Evolutionary conservation across 2,329 filamentous ascomycete species (phyloP).

Genomic region (Xylaria sp.): DNA sequence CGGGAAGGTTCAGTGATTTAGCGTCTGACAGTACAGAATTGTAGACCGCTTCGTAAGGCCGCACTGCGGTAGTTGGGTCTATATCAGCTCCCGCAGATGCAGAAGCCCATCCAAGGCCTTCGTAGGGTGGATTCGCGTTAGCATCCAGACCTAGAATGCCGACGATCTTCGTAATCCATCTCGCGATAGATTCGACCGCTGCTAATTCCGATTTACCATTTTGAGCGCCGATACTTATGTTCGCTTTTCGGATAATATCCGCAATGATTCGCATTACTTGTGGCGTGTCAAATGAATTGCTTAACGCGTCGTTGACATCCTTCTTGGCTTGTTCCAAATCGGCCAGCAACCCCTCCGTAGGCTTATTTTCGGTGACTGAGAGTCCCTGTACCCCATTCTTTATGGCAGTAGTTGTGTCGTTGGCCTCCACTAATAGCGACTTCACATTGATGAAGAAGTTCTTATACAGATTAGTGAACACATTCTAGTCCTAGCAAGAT

Average conservation of each 20-base stretch:
- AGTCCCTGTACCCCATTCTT: constrained; percentile 52
- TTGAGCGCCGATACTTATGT: constrained; percentile 66
- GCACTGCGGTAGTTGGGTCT: constrained; percentile 59
- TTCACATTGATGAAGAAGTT: constrained; percentile 70
- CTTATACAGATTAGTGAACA: constrained; percentile 50
- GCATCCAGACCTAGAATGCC: constrained; percentile 85
- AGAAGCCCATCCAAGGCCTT: constrained; percentile 67
- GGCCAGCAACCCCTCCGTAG: constrained; percentile 49
- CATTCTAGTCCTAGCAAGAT: background rate
- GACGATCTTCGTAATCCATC: constrained; percentile 85
- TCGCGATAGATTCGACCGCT: constrained; percentile 68
- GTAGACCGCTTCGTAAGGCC: constrained; percentile 61
- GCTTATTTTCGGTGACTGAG: constrained; percentile 51
- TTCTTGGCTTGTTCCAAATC: constrained; percentile 65
- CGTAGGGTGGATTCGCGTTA: constrained; percentile 64
- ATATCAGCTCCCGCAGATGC: constrained; percentile 52
- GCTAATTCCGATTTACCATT: constrained; percentile 58
- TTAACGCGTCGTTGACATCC: constrained; percentile 69
- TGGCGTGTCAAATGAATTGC: constrained; percentile 90
- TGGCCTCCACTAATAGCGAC: constrained; percentile 62
- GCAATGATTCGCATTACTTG: constrained; percentile 81
- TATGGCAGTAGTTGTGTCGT: constrained; percentile 45
- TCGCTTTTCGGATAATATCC: constrained; percentile 81
- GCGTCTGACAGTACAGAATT: constrained; percentile 60
- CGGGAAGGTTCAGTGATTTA: constrained; percentile 58